Evolutionary conservation across 176 grass and related monocot genomes (phyloP).

Genomic region (Musa itinerans): DNA sequence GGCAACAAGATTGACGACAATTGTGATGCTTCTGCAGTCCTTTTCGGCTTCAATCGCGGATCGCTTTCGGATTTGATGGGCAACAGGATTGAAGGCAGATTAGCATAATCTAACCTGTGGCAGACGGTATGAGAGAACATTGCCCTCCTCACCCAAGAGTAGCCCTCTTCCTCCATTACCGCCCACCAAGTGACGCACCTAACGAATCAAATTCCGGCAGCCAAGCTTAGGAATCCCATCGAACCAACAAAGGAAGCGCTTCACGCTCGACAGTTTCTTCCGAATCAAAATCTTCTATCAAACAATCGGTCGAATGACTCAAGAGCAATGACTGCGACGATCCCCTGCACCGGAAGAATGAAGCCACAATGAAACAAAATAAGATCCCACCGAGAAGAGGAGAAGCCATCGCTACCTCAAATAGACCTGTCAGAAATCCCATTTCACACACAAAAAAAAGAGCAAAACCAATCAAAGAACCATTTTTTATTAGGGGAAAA

Average conservation of each 20-base stretch:
- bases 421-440: neutral
- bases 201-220: neutral
- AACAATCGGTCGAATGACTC: neutral
- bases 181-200: constrained; percentile 1
- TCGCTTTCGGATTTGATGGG: constrained; percentile 40
- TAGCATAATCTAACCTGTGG: constrained; percentile 36
- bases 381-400: neutral
- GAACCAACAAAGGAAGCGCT: neutral
- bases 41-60: constrained; percentile 28
- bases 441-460: neutral
- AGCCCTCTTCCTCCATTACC: constrained; percentile 53
- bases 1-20: constrained; percentile 12
- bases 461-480: neutral
- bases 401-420: neutral
- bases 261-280: neutral
- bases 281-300: neutral
- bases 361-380: constrained; percentile 9
- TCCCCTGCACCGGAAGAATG: constrained; percentile 8
- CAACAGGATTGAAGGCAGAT: constrained; percentile 39
- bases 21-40: constrained; percentile 22
- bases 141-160: constrained; percentile 77
- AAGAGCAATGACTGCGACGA: neutral
- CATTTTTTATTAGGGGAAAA: neutral
- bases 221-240: constrained; percentile 1
- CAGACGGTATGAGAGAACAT: constrained; percentile 60